Conservation (phyloP, 2,329 filamentous ascomycete species). For the Huntiella omanensis region DNA sequence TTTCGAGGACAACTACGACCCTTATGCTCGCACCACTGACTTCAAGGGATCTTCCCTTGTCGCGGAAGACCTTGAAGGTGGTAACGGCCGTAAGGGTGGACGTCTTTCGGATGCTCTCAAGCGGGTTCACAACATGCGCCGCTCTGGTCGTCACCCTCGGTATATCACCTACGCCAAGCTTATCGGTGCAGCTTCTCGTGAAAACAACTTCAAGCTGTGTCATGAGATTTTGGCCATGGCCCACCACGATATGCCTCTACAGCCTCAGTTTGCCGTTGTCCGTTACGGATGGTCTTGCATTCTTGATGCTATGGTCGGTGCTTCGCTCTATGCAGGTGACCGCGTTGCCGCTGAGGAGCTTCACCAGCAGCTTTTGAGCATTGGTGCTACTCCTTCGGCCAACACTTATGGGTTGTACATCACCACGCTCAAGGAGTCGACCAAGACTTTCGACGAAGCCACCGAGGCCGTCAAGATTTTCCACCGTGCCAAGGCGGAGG, state of each 20-base stretch:
- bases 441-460: slow-evolving; percentile 94
- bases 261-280: slow-evolving; percentile 69
- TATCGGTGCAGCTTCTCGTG: slow-evolving; percentile 74
- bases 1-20: slow-evolving; percentile 69
- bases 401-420: slow-evolving; percentile 99
- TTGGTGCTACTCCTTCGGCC: slow-evolving; percentile 79
- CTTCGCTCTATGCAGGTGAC: slow-evolving; percentile 67
- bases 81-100: slow-evolving; percentile 50
- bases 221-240: slow-evolving; percentile 82
- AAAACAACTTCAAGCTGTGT: slow-evolving; percentile 62
- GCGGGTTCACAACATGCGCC: slow-evolving; percentile 83
- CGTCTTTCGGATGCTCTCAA: slow-evolving; percentile 63
- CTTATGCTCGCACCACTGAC: slow-evolving; percentile 77
- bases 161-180: slow-evolving; percentile 97
- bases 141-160: slow-evolving; percentile 72
- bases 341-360: slow-evolving; percentile 66
- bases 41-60: slow-evolving; percentile 86
- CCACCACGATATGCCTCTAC: slow-evolving; percentile 67
- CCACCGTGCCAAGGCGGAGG: slow-evolving; percentile 78
- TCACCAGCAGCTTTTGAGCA: slow-evolving; percentile 77
- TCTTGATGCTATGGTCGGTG: slow-evolving; percentile 88
- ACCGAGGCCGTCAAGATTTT: slow-evolving; percentile 96
- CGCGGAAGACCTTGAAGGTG: slow-evolving; percentile 71
- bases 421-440: slow-evolving; percentile 93
- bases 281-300: slow-evolving; percentile 95